phyloP scores from a whole-genome alignment of 73 alveolate species.

The Effrenium voratum region DNA sequence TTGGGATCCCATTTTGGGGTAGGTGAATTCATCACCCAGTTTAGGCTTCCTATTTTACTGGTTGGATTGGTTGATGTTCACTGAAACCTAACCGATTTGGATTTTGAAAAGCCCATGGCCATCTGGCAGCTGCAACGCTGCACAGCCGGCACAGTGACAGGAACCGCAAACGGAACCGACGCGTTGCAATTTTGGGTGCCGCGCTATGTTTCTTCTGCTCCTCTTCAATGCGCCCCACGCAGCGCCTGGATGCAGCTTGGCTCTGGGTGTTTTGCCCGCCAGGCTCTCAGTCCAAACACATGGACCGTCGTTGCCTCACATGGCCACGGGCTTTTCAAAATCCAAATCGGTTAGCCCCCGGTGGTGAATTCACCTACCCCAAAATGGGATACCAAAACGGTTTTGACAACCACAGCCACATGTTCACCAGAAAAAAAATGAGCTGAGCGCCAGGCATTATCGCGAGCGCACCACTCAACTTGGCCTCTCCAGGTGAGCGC shows the following conservation, averaged over 20 bases:
- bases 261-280: too few relatives aligned
- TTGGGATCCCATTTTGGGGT: too few relatives aligned
- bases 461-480: constrained; percentile 12
- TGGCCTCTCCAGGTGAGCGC: not conserved
- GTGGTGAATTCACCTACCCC: too few relatives aligned
- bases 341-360: not conserved
- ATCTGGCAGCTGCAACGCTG: not conserved
- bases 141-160: too few relatives aligned
- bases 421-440: too few relatives aligned
- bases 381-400: not conserved
- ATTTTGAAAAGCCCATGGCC: not conserved
- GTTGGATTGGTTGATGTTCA: not conserved
- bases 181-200: too few relatives aligned
- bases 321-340: too few relatives aligned
- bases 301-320: too few relatives aligned
- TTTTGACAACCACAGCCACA: not conserved
- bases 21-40: too few relatives aligned
- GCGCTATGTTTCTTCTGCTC: too few relatives aligned
- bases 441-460: not conserved
- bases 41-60: not conserved
- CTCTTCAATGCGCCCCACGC: constrained; percentile 15
- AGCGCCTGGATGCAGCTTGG: constrained; percentile 28
- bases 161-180: too few relatives aligned
- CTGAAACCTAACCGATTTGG: not conserved
- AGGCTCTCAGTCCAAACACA: too few relatives aligned